These are phyloP conservation scores for Anthracocystis setariae DNA, from an alignment of 1,284 basidiomycete genomes.

Conservation along the genomic window DNA sequence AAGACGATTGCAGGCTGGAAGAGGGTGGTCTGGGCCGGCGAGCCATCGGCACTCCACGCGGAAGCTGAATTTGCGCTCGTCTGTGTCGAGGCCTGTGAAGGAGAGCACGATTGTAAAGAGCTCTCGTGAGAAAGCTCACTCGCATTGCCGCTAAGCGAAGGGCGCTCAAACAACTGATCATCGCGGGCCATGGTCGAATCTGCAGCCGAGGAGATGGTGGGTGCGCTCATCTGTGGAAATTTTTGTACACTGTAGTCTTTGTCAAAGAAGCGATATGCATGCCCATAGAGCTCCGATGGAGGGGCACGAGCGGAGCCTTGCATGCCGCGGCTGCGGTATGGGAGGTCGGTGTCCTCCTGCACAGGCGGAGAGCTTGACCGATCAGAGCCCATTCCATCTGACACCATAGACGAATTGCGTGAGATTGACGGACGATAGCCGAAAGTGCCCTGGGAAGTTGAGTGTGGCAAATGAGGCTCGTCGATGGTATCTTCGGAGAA, in stretches of 20 bases:
- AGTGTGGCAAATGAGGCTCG: constrained; percentile 20
- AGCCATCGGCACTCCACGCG: constrained; percentile 19
- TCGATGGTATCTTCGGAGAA: constrained; percentile 48
- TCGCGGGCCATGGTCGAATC: neutral
- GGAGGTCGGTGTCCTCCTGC: constrained; percentile 10
- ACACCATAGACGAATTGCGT: constrained; percentile 16
- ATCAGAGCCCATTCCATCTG: constrained; percentile 8
- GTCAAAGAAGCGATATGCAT: constrained; percentile 46
- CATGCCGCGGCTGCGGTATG: neutral
- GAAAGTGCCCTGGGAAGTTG: constrained; percentile 30
- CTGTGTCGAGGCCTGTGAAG: constrained; percentile 30
- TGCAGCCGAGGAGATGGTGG: neutral
- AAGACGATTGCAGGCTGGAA: constrained; percentile 4
- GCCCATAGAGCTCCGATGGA: constrained; percentile 35
- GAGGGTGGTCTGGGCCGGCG: neutral
- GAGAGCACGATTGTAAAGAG: constrained; percentile 26
- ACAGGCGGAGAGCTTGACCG: constrained; percentile 23
- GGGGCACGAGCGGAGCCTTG: constrained; percentile 11
- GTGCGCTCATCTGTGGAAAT: neutral
- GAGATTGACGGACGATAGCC: constrained; percentile 12
- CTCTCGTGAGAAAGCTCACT: constrained; percentile 34
- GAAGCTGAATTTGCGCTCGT: constrained; percentile 27
- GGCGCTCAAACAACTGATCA: constrained; percentile 7
- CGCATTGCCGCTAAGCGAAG: constrained; percentile 7
- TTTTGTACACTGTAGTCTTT: constrained; percentile 40